phyloP scores from a whole-genome alignment of 805 yeast species.

The Torulaspora gathmanii region DNA sequence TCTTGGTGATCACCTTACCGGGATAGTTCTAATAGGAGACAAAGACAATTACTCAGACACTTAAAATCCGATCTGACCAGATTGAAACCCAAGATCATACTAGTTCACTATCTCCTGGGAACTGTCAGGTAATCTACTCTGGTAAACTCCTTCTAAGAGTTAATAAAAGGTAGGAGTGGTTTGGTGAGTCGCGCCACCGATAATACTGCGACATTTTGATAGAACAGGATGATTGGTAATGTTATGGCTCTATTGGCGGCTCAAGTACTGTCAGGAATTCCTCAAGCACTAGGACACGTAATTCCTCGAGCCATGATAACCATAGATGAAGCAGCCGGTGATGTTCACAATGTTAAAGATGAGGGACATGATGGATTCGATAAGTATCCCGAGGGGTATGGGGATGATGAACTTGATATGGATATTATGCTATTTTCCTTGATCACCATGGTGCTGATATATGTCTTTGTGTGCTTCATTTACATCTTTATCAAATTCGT shows the following conservation, averaged over 20 bases:
- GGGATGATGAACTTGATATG: constrained; percentile 24
- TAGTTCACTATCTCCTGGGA: background rate
- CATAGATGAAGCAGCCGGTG: constrained; percentile 7
- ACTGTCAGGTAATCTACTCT: background rate
- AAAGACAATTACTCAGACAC: background rate
- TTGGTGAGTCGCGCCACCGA: background rate
- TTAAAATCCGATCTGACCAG: background rate
- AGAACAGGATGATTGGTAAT: constrained; percentile 8
- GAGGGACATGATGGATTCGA: constrained; percentile 1
- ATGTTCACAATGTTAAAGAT: constrained; percentile 4
- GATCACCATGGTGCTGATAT: constrained; percentile 22
- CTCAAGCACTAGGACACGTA: constrained; percentile 8
- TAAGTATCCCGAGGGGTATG: constrained; percentile 10
- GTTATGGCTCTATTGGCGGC: constrained; percentile 4
- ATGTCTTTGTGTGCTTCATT: constrained; percentile 16
- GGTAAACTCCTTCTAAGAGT: background rate
- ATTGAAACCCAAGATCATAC: too few species aligned
- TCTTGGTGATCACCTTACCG: background rate
- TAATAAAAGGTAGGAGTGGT: background rate
- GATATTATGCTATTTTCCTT: constrained; percentile 25
- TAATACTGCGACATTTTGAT: background rate
- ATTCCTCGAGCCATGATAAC: constrained; percentile 9
- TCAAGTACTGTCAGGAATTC: background rate
- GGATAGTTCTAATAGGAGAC: constrained; percentile 2
- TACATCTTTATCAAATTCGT: constrained; percentile 17